These are phyloP conservation scores for Fraxinus floribunda DNA, from an alignment of 305 asterid genomes.

Conservation along the genomic window DNA sequence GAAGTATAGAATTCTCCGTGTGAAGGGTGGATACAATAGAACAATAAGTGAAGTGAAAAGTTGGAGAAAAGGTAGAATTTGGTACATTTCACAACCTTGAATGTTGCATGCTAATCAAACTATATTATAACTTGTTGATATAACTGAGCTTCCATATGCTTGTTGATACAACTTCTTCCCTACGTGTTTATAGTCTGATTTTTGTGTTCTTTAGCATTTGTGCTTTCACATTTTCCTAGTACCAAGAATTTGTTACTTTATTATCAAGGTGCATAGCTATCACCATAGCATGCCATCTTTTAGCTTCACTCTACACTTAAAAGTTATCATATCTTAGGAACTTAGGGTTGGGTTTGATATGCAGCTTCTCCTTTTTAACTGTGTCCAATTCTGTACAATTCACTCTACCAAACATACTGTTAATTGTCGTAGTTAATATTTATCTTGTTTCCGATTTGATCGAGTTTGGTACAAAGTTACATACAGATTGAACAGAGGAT, in stretches of 20 bases:
- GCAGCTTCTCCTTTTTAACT: neutral
- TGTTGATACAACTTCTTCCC: neutral
- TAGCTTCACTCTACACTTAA: neutral
- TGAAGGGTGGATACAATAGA: neutral
- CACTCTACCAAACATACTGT: neutral
- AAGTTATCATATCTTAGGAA: neutral
- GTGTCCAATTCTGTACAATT: neutral
- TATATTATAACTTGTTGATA: neutral
- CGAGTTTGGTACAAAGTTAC: neutral
- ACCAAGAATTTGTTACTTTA: neutral
- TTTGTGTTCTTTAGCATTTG: neutral
- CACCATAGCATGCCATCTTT: neutral
- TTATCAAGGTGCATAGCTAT: neutral
- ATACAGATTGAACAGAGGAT: neutral
- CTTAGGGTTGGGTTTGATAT: neutral
- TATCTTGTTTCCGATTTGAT: neutral
- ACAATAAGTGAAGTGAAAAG: neutral
- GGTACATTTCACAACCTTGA: neutral
- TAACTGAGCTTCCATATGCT: neutral
- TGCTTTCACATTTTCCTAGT: neutral
- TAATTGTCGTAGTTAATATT: neutral
- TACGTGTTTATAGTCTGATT: neutral
- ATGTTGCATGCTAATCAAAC: neutral
- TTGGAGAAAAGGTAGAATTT: neutral
- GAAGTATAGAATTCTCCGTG: neutral